Conservation (phyloP, 805 yeast genomes). For the Candida ortonii region DNA sequence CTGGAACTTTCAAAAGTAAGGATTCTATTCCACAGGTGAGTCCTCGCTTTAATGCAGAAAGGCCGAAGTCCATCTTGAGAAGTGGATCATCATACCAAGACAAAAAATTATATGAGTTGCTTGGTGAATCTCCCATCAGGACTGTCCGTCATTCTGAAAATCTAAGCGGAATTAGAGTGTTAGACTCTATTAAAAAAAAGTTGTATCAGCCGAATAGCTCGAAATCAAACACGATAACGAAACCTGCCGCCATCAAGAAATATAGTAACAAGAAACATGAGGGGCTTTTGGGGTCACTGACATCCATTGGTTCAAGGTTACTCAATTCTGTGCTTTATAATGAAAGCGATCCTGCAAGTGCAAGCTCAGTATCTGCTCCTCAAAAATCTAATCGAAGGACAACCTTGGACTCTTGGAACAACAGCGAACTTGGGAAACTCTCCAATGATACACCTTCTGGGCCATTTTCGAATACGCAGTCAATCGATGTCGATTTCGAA, state of each 20-base stretch:
- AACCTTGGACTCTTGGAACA: too few species aligned
- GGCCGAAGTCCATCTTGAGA: conserved; percentile 17
- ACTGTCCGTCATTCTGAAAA: conserved; percentile 13
- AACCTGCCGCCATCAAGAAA: conserved; percentile 7
- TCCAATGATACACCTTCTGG: too few species aligned
- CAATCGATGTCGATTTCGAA: too few species aligned
- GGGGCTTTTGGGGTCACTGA: conserved; percentile 26
- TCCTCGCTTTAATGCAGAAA: too few species aligned
- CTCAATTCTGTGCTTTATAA: conserved; percentile 29
- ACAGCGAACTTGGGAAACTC: too few species aligned
- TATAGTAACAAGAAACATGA: conserved; percentile 8
- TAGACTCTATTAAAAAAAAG: conserved; percentile 19
- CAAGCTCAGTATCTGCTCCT: too few species aligned
- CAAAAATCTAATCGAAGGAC: too few species aligned
- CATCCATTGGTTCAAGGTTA: conserved; percentile 28
- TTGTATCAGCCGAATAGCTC: conserved; percentile 2
- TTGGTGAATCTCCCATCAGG: conserved; percentile 30
- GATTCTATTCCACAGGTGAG: too few species aligned
- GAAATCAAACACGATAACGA: conserved; percentile 5
- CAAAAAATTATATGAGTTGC: conserved; percentile 24
- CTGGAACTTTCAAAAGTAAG: too few species aligned
- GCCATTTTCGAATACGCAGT: too few species aligned
- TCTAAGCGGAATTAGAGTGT: conserved; percentile 18
- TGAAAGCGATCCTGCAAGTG: conserved; percentile 21
- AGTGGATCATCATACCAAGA: conserved; percentile 6